Evolutionary conservation across 306 rosid genomes (phyloP).

Genomic region (Ormosia semicastrata): DNA sequence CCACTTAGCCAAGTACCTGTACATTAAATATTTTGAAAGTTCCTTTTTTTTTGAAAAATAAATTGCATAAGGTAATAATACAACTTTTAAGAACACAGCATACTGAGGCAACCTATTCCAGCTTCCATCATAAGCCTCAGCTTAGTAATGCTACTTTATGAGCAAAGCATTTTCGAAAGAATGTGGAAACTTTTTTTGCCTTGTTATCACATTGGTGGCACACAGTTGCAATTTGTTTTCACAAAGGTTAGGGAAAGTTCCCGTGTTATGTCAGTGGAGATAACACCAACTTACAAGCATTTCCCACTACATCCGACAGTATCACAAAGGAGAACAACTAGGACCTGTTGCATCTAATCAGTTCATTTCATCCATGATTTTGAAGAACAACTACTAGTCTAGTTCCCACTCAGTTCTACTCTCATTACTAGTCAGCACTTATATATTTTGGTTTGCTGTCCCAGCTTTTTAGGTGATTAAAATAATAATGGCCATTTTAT

Average conservation of each 20-base stretch:
- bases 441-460: neutral
- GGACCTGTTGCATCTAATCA: neutral
- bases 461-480: neutral
- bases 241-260: neutral
- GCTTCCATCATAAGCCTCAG: neutral
- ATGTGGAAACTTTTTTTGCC: neutral
- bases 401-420: neutral
- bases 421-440: neutral
- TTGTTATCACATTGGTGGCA: neutral
- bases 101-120: neutral
- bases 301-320: neutral
- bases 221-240: neutral
- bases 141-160: neutral
- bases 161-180: neutral
- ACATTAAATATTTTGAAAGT: neutral
- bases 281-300: neutral
- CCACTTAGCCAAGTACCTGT: neutral
- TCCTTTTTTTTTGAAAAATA: neutral
- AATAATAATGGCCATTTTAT: neutral
- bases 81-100: neutral
- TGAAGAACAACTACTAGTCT: neutral
- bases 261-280: neutral
- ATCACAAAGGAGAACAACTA: neutral
- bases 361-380: neutral
- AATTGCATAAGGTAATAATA: neutral